Evolutionary conservation across 1,284 basidiomycete species (phyloP).

Genomic region (Lentinula novae-zelandiae): DNA sequence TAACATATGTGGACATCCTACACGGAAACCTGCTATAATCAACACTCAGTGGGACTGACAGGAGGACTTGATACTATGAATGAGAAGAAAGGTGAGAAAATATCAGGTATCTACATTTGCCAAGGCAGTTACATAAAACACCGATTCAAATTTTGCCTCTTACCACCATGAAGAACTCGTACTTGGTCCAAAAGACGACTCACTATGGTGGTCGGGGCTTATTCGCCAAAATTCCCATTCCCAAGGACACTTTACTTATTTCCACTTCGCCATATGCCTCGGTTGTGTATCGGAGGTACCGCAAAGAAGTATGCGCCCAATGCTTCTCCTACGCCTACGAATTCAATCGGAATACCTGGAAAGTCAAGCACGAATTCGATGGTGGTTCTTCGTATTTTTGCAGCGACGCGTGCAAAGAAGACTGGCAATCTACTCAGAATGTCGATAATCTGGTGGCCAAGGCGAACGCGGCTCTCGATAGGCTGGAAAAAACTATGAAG

Average conservation of each 20-base stretch:
- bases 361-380: conserved; percentile 29
- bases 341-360: conserved; percentile 38
- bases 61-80: too few relatives aligned
- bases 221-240: conserved; percentile 39
- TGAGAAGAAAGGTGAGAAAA: too few relatives aligned
- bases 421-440: conserved; percentile 38
- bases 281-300: neutral
- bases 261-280: neutral
- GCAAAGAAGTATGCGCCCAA: conserved; percentile 60
- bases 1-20: too few relatives aligned
- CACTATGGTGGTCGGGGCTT: conserved; percentile 49
- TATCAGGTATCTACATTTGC: too few relatives aligned
- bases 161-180: conserved; percentile 3
- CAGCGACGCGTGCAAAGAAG: conserved; percentile 38
- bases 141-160: neutral
- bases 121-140: too few relatives aligned
- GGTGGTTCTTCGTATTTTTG: conserved; percentile 50
- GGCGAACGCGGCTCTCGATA: conserved; percentile 29
- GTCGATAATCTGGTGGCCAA: conserved; percentile 26
- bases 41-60: too few relatives aligned
- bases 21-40: too few relatives aligned
- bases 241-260: conserved; percentile 38
- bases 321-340: conserved; percentile 62
- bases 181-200: conserved; percentile 25
- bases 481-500: conserved; percentile 28